Percentiles rank a stretch among this genome's conserved stretches.
Conservation (phyloP, 805 yeast species). For the Trichomonascus vanleenenianus region DNA sequence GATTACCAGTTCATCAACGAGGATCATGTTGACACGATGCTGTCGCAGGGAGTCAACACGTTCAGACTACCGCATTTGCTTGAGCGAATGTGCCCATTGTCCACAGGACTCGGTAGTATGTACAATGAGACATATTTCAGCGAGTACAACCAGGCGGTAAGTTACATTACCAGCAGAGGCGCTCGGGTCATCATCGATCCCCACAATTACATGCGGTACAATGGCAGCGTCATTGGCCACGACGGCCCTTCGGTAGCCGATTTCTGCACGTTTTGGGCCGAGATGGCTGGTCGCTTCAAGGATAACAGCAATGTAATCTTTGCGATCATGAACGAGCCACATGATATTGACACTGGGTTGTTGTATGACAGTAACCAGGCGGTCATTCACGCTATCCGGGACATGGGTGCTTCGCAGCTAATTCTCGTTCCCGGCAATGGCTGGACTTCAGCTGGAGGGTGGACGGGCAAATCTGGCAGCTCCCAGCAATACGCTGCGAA, state of each 20-base stretch:
- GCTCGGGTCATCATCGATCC: conserved; percentile 4
- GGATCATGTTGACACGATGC: background rate
- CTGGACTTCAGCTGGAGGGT: too few species aligned
- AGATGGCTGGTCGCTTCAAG: conserved; percentile 11
- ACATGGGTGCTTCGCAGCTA: too few species aligned
- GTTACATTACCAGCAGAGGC: background rate
- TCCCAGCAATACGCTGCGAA: too few species aligned
- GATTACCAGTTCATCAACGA: too few species aligned
- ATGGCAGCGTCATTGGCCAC: background rate
- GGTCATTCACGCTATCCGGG: too few species aligned
- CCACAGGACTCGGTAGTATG: background rate
- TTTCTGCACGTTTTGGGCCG: background rate
- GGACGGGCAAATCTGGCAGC: too few species aligned
- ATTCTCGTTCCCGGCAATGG: too few species aligned
- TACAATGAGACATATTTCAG: background rate
- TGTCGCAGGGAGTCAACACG: background rate
- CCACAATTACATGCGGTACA: conserved; percentile 4
- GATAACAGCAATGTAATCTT: background rate
- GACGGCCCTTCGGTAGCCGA: background rate
- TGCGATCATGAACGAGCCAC: background rate
- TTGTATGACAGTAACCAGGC: background rate
- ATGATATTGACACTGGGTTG: background rate
- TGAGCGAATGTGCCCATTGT: background rate
- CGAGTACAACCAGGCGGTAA: background rate
- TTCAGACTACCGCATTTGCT: background rate